Base-by-base conservation (phyloP, 768 basidiomycete species). In the Cystobasidium onofrii region DNA sequence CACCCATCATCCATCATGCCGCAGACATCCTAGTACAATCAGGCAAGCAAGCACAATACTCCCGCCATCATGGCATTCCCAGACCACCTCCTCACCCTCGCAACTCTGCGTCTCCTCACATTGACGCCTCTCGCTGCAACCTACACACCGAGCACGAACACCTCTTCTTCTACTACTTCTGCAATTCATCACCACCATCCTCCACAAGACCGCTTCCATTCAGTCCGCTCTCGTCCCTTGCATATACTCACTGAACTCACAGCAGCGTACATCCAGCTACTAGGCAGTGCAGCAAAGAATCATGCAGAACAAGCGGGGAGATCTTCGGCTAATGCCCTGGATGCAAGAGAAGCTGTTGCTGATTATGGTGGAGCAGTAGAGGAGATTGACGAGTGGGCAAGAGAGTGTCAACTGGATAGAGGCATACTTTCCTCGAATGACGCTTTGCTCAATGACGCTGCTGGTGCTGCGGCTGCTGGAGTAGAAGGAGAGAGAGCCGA, bases 271-370 rank as follows among this genome's bases (percentile, higher is more conserved):
- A 18, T 75, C 18, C 39, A 72, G 33, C 46, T 75, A 4, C 55
- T 75, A 7, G 74, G 55, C 1, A n/a, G 3, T 1, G 29, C 54
- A 18, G 70, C 74, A 33, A 75, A 72, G 31, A 39, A 63, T 27
- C 25, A 41, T 36, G 74, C 74, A 20, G 74, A 70, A 43, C 60
- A 61, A n/a, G 36, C 54, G 31, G 70, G 70, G 18, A 31, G 74
- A 29, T 52, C 39, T 7, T 3, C 31, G 27, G 36, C 60, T 18
- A 72, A 72, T 55, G 39, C 66, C 20, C 34, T 36, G 3, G 74
- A 75, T 34, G 74, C 46, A 6, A 61, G 69, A 20, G 60, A 63
- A 9, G 66, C 74, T 15, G 39, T 75, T 36, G 29, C 23, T 2
- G 23, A 33, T 13, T 41, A 70, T 43, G 74, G 74, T 6, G 44